Base-by-base conservation (phyloP, 1,284 basidiomycete species). In the Porodaedalea pini region DNA sequence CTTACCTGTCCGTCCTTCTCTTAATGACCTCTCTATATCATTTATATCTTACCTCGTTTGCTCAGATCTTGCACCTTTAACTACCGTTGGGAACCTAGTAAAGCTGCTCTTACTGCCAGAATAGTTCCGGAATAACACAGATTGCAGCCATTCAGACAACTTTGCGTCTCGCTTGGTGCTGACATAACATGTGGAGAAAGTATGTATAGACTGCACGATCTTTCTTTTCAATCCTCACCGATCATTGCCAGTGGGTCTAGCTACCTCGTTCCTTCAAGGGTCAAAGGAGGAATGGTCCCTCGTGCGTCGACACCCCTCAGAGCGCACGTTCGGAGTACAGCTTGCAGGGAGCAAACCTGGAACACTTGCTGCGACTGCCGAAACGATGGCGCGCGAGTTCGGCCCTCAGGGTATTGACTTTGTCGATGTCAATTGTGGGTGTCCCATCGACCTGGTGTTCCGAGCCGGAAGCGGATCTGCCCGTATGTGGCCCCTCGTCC, bases 171-270 rank as follows among this genome's bases (percentile, higher is more conserved):
- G 36, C 88, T 92, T 60, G 96, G 96, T 5, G 92, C 90, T 1
- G 94, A 97, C 63, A 98, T 99, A 65, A 97, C 94, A 11, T 94
- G 92, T 63, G 93, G 93, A 34, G 96, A 98, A 74, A 98, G 91
- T 88, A 66, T 43, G 79, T 65, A 13, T 23, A 4, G 23, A 41
- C 17, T 39, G 36, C 15, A 17, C 19, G 21, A 15, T 34, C 34
- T 27, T 58, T 60, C 21, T 59, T 53, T 48, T 58, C 34, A 27
- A 8, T 31, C 10, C 27, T 47, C 13, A 36, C 49, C 29, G 57
- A 57, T 21, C 13, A 63, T 4, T 63, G 27, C 51, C 63, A 89
- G 86, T 92, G 90, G 91, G 90, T 5, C 79, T 96, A 3, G 86
- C 90, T 1, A 84, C 81, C 50, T 92, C 90, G 1, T 89, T 95